These are phyloP conservation scores for Cyberlindnera veronae DNA, from an alignment of 805 yeast species.

Conservation along the genomic window DNA sequence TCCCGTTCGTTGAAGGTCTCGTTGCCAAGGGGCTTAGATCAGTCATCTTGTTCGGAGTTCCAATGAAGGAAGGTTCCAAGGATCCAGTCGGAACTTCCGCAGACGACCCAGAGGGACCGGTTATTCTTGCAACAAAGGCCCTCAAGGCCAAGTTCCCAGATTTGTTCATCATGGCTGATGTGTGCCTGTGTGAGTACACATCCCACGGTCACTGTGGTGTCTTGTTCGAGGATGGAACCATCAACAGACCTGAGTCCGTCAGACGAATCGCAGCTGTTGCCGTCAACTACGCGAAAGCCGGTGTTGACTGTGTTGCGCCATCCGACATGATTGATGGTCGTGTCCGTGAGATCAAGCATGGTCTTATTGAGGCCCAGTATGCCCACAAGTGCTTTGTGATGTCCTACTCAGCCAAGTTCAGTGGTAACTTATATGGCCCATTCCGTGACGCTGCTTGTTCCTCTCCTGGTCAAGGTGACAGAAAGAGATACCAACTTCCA, in stretches of 20 bases:
- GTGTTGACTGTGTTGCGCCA: constrained; percentile 95
- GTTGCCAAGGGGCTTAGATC: constrained; percentile 79
- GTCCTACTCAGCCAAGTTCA: constrained; percentile 93
- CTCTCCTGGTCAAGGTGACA: constrained; percentile 83
- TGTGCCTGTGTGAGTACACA: constrained; percentile 95
- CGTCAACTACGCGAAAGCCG: constrained; percentile 91
- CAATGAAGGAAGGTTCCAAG: constrained; percentile 68
- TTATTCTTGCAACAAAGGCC: constrained; percentile 70
- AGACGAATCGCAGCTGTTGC: constrained; percentile 91
- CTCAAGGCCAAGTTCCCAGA: constrained; percentile 70
- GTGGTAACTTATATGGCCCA: constrained; percentile 92
- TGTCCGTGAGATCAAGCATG: constrained; percentile 79
- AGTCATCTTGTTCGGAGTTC: constrained; percentile 91
- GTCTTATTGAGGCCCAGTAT: constrained; percentile 72
- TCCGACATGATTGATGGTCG: constrained; percentile 98
- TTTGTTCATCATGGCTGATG: constrained; percentile 87
- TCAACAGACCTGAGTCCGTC: constrained; percentile 72
- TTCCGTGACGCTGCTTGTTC: constrained; percentile 98
- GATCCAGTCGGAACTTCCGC: constrained; percentile 86
- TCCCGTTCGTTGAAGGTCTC: constrained; percentile 65
- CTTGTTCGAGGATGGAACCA: constrained; percentile 78
- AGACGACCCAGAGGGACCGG: constrained; percentile 96
- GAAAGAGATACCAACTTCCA: constrained; percentile 91
- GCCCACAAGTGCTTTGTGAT: constrained; percentile 87
- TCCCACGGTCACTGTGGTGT: constrained; percentile 98